These are phyloP conservation scores for Ascochyta fabae DNA, from an alignment of 2,329 filamentous ascomycete genomes.

Conservation along the genomic window DNA sequence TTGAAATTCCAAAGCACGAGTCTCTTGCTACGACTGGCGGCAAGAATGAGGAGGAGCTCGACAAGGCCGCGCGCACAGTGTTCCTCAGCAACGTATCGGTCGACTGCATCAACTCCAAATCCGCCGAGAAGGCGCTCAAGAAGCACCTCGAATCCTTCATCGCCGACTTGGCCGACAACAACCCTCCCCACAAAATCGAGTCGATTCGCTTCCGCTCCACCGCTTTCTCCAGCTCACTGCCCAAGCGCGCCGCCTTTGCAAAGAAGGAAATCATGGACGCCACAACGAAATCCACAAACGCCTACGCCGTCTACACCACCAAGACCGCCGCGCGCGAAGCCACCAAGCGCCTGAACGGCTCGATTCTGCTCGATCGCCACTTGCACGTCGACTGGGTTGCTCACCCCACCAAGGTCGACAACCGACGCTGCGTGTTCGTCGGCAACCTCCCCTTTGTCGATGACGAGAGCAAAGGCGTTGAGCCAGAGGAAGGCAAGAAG, in stretches of 20 bases:
- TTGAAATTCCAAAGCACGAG: constrained; percentile 61
- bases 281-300: constrained; percentile 92
- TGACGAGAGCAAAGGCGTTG: constrained; percentile 75
- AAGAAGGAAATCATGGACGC: constrained; percentile 89
- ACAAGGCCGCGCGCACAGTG: constrained; percentile 87
- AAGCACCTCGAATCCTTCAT: constrained; percentile 81
- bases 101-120: constrained; percentile 80
- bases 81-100: constrained; percentile 92
- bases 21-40: constrained; percentile 49
- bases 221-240: constrained; percentile 80
- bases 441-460: constrained; percentile 97
- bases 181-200: constrained; percentile 74
- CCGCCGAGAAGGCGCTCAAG: constrained; percentile 77
- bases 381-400: constrained; percentile 89
- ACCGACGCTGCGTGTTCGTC: constrained; percentile 92
- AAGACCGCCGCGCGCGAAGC: constrained; percentile 77
- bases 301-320: constrained; percentile 88
- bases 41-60: constrained; percentile 65
- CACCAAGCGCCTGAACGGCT: constrained; percentile 80
- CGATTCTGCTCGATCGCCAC: constrained; percentile 82
- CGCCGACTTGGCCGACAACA: constrained; percentile 55
- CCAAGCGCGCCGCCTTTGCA: constrained; percentile 93
- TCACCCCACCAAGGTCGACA: constrained; percentile 81
- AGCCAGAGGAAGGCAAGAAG: constrained; percentile 70
- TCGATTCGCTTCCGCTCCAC: constrained; percentile 94